Evolutionary conservation across 2,329 filamentous ascomycete species (phyloP).

Genomic region (Aspergillus alliaceus): DNA sequence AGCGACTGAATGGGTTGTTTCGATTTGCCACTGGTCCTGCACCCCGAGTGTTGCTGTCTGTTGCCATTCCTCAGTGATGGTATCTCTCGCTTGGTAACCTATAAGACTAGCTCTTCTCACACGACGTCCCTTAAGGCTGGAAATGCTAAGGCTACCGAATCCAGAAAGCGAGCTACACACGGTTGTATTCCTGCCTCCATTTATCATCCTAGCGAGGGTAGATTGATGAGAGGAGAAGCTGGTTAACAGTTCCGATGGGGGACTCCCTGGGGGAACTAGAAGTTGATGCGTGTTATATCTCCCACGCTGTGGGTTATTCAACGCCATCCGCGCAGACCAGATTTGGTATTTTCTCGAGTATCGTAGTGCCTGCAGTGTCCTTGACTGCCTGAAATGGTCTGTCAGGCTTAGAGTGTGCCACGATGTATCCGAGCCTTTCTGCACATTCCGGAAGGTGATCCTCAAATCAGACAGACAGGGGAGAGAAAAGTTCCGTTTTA

Average conservation of each 20-base stretch:
- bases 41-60: not conserved
- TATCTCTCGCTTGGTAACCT: not conserved
- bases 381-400: not conserved
- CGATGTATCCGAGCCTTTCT: not conserved
- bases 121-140: not conserved
- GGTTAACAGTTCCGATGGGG: slow-evolving; percentile 28
- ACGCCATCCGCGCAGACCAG: slow-evolving; percentile 41
- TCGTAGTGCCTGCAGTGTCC: not conserved
- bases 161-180: not conserved
- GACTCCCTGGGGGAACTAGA: slow-evolving; percentile 38
- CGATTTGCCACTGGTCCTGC: not conserved
- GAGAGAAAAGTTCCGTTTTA: slow-evolving; percentile 13
- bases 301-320: slow-evolving; percentile 21
- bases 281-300: slow-evolving; percentile 18
- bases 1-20: not conserved
- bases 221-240: slow-evolving; percentile 18
- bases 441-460: not conserved
- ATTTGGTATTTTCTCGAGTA: slow-evolving; percentile 29
- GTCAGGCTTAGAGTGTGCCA: not conserved
- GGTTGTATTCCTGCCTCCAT: not conserved
- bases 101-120: too few species aligned
- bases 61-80: not conserved
- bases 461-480: slow-evolving; percentile 14
- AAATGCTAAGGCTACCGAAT: not conserved
- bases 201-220: not conserved